These are phyloP conservation scores for Spizellomyces punctatus DNA, from an alignment of 192 early-diverging fungal genomes.

Conservation along the genomic window DNA sequence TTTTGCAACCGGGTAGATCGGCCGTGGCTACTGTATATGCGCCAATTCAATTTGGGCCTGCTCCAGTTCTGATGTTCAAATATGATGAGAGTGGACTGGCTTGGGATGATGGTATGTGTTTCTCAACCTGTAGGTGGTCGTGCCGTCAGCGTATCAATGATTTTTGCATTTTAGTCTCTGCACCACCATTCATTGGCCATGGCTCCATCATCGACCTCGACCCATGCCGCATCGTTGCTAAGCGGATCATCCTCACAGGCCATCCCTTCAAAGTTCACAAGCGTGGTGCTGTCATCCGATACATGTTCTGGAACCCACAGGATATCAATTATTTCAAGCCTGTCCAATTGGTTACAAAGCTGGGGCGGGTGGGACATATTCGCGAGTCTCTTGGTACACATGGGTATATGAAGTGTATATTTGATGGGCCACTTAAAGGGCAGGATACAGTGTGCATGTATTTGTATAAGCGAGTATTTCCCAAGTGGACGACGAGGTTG, in stretches of 20 bases:
- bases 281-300: slow-evolving; percentile 71
- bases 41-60: slow-evolving; percentile 86
- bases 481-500: slow-evolving; percentile 87
- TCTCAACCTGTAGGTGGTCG: neutral
- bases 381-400: slow-evolving; percentile 92
- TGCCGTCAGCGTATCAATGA: neutral
- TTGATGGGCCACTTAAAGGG: slow-evolving; percentile 86
- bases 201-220: slow-evolving; percentile 74
- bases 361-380: slow-evolving; percentile 91
- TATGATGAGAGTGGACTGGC: slow-evolving; percentile 24
- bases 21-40: slow-evolving; percentile 88
- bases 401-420: slow-evolving; percentile 94
- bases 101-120: slow-evolving; percentile 23
- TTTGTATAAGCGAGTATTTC: slow-evolving; percentile 95
- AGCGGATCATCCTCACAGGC: slow-evolving; percentile 91
- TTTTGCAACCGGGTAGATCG: slow-evolving; percentile 73
- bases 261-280: slow-evolving; percentile 95
- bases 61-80: slow-evolving; percentile 83
- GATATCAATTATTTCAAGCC: slow-evolving; percentile 95
- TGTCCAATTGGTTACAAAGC: slow-evolving; percentile 88
- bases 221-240: slow-evolving; percentile 89
- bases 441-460: slow-evolving; percentile 97
- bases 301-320: slow-evolving; percentile 11
- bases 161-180: neutral
- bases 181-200: slow-evolving; percentile 73